Base-by-base conservation (phyloP, 768 basidiomycete species). In the Sistotremastrum suecicum region DNA sequence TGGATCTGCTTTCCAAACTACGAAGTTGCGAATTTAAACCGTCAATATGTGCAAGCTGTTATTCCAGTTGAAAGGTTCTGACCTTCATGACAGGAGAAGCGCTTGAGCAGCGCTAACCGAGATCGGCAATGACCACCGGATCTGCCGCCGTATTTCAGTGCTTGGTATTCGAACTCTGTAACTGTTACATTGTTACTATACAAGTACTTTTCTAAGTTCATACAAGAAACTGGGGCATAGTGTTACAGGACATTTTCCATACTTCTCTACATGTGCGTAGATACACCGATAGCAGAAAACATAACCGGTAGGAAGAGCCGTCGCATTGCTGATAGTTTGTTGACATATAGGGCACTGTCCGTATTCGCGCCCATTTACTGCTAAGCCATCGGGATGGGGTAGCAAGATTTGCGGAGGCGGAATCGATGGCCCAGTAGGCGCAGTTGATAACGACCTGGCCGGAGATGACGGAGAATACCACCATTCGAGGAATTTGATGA, bases 1-100 rank as follows among this genome's bases (percentile, higher is more conserved):
- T 90, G 91, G 51, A 99, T 90, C 50, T 89, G 84, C 70, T 99
- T 99, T 56, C 95, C 95, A 63, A 99, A 99, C 92, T 98, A 59
- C 40, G 56, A 50, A 40, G 28, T 20, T 20, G 20, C 20, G 20
- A 20, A 20, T 5, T 50, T 11, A 12, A 32, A 7, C 7, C 31
- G 30, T 47, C 12, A 48, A 4, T 9, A 41, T 41, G 12, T 12
- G 38, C 38, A 39, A 12, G 38, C 29, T 29, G 7, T 39, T 20
- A 20, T 20, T 39, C 12, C 6, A 29, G 12, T 38, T 6, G 28
- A 46, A 5, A 40, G 28, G 11, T 28, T 5, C 31, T 39, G 35
- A 51, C 50, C 50, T 51, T 51, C 50, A 51, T 51, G 30, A 32
- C 44, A 39, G 45, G 45, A 20, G 20, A 20, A 20, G 20, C 20